phyloP scores from a whole-genome alignment of 2,329 filamentous ascomycete species.

The Cercospora brassicicola region DNA sequence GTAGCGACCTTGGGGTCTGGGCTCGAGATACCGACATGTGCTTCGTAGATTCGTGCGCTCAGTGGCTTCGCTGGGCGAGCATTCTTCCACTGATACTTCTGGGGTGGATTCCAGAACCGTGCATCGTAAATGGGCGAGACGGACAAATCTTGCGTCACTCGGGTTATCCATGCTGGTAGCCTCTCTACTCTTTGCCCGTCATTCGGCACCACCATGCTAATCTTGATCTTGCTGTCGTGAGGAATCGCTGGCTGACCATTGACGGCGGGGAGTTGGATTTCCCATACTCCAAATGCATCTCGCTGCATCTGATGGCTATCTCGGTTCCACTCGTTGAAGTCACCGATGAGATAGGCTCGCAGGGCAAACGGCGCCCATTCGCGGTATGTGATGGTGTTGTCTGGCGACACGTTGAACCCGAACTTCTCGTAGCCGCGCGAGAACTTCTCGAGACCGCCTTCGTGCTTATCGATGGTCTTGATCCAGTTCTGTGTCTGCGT shows the following conservation, averaged over 20 bases:
- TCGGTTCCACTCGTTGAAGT: constrained; percentile 93
- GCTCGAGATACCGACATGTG: constrained; percentile 96
- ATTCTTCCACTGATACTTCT: constrained; percentile 84
- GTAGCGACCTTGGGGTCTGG: constrained; percentile 85
- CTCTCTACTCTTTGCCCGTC: constrained; percentile 78
- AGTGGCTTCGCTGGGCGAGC: constrained; percentile 75
- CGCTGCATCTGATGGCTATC: constrained; percentile 84
- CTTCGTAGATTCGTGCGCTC: constrained; percentile 92
- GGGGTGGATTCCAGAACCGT: constrained; percentile 94
- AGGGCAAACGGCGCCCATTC: constrained; percentile 95
- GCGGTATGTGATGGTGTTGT: constrained; percentile 84
- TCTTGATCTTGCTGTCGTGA: constrained; percentile 96
- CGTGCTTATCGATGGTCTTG: constrained; percentile 73
- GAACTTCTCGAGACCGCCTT: constrained; percentile 91
- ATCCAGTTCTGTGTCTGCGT: constrained; percentile 83
- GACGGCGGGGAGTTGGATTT: constrained; percentile 74
- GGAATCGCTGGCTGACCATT: constrained; percentile 76
- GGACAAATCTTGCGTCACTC: constrained; percentile 87
- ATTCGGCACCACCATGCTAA: constrained; percentile 72
- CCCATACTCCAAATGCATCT: constrained; percentile 81
- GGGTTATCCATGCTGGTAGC: constrained; percentile 93
- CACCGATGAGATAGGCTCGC: constrained; percentile 82
- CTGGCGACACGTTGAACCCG: constrained; percentile 76
- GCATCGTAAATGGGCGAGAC: constrained; percentile 93
- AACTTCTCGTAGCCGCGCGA: constrained; percentile 82